A percentile compares a stretch with the other conserved stretches of the same genome.
phyloP scores from a whole-genome alignment of 2,329 filamentous ascomycete genomes.

The Ciborinia camelliae region DNA sequence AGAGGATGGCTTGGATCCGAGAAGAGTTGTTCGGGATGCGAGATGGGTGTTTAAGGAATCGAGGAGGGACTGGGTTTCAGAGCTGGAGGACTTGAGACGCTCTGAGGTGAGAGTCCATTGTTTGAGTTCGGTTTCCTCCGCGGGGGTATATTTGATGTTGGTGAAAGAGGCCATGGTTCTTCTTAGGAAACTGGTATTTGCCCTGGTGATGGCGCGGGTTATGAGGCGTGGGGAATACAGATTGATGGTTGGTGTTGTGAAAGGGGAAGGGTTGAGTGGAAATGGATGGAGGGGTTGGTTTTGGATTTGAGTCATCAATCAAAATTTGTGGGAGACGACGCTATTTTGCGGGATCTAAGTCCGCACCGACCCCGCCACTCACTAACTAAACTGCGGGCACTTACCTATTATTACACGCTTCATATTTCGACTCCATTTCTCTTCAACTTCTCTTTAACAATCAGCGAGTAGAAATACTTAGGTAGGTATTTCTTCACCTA shows the following conservation, averaged over 20 bases:
- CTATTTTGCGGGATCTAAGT: background rate
- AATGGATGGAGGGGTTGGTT: background rate
- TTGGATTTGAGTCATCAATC: conserved; percentile 7
- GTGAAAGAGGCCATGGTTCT: conserved; percentile 66
- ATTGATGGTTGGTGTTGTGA: conserved; percentile 28
- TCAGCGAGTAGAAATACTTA: background rate
- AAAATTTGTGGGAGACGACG: conserved; percentile 9
- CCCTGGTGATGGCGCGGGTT: conserved; percentile 46
- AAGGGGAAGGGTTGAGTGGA: conserved; percentile 14
- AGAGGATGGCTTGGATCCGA: conserved; percentile 84
- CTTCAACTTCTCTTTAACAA: background rate
- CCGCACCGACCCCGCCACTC: background rate
- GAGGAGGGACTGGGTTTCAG: conserved; percentile 61
- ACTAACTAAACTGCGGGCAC: too few species aligned
- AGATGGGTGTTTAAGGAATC: conserved; percentile 82
- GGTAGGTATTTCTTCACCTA: background rate
- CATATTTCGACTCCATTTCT: background rate
- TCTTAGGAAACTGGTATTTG: conserved; percentile 53
- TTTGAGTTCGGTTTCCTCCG: conserved; percentile 82
- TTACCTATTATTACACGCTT: background rate
- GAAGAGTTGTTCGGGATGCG: conserved; percentile 80
- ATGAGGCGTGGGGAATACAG: conserved; percentile 35
- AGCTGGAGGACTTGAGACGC: conserved; percentile 58
- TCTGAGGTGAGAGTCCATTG: conserved; percentile 82
- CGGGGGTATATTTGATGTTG: conserved; percentile 66